Evolutionary conservation across 1,284 basidiomycete species (phyloP), one percentile per base, ranked within the genome.

Genomic region (Anthracocystis setariae): DNA sequence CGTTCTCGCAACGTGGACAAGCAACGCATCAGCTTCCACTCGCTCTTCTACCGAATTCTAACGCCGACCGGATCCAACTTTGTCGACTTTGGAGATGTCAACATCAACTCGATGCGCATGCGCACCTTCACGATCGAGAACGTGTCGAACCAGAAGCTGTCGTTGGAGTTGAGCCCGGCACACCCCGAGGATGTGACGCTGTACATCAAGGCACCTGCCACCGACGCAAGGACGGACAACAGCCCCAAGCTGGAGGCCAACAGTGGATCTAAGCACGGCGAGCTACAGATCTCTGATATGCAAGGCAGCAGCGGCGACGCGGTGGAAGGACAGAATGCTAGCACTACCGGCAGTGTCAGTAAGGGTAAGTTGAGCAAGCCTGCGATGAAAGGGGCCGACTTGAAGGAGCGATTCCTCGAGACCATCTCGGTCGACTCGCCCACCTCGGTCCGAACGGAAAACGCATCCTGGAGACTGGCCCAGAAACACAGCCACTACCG

Each of bases 31-130:
- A 85, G 85, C 27, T 83, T 86, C 49, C 86, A 86, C 66, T 86
- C 85, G 24, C 84, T 86, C 59, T 83, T 86, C 40, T 86, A 86
- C 74, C 84, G 84, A n/a, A 85, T 86, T 56, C 80, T 86, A 44
- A 86, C 86, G 12, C 84, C 85, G 2, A 83, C 84, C 15, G 86
- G 86, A 8, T 82, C 83, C 55, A 86, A 86, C 77, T 86, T 85
- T 59, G 72, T 86, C 53, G 86, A 86, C 59, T 86, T 86, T 73
- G 85, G 85, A 33, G 84, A 84, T 25, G 85, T 86, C 44, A 83
- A 85, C 53, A 84, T 86, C 81, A 85, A 85, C 76, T 83, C 84
- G 33, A 79, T 84, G 15, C 78, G 84, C 2, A 78, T 86, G 48
- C 83, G 85, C 18, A 85, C 84, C 0, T 84, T 86, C 20, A 79